Evolutionary conservation across 768 basidiomycete genomes (phyloP).

Genomic region (Leccinum incarnatum): DNA sequence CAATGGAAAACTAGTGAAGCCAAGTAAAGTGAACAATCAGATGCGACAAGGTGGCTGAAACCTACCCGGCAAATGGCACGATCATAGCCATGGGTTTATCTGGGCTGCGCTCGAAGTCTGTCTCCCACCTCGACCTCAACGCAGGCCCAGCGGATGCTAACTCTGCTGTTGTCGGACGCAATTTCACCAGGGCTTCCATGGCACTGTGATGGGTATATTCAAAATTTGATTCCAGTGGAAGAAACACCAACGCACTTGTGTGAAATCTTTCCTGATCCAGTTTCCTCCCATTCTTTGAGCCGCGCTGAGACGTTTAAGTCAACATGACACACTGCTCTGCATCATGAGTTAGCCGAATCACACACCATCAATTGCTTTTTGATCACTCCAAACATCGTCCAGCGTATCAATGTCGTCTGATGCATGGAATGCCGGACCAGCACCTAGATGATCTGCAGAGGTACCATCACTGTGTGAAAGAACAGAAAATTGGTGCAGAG

Average conservation of each 20-base stretch:
- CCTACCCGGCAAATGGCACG: slow-evolving; percentile 41
- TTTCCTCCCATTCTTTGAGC: slow-evolving; percentile 30
- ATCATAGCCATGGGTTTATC: slow-evolving; percentile 56
- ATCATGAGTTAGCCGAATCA: slow-evolving; percentile 16
- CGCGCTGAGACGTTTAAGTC: slow-evolving; percentile 19
- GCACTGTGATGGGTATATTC: slow-evolving; percentile 33
- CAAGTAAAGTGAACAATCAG: neutral
- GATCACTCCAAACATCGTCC: slow-evolving; percentile 41
- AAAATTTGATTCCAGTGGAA: neutral
- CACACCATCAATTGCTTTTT: slow-evolving; percentile 39
- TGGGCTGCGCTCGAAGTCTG: slow-evolving; percentile 45
- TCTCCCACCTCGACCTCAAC: slow-evolving; percentile 49
- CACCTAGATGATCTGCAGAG: slow-evolving; percentile 29
- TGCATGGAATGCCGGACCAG: slow-evolving; percentile 35
- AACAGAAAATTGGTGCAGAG: slow-evolving; percentile 1
- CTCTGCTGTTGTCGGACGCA: slow-evolving; percentile 49
- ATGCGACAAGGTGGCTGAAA: neutral
- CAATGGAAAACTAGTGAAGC: slow-evolving; percentile 24
- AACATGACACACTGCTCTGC: neutral
- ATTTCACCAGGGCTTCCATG: slow-evolving; percentile 53
- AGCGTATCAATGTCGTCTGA: slow-evolving; percentile 46
- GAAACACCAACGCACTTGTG: slow-evolving; percentile 43
- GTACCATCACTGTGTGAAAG: neutral
- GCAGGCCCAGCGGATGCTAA: slow-evolving; percentile 43
- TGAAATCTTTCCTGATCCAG: slow-evolving; percentile 47